These are phyloP conservation scores for Gonium pectorale DNA, from an alignment of 139 green algal species.

Conservation along the genomic window DNA sequence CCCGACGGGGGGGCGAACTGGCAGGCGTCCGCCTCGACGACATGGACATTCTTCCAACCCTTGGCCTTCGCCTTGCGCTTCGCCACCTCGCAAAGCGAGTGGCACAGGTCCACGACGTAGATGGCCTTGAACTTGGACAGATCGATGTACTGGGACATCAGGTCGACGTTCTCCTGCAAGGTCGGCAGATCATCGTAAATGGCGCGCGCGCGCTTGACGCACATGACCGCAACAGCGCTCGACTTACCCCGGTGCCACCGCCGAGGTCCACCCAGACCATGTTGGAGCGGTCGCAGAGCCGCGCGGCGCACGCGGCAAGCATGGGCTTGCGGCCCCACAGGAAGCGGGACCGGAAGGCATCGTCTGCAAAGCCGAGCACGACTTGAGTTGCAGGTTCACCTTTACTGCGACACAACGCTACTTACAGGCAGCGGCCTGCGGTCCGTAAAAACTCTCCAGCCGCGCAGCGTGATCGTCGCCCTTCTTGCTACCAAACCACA, in stretches of 20 bases:
- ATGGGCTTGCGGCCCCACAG: slow-evolving; percentile 94
- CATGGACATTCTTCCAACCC: slow-evolving; percentile 94
- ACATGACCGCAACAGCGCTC: neutral
- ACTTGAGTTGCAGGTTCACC: too few species aligned
- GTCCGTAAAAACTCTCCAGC: slow-evolving; percentile 89
- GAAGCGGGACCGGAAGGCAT: slow-evolving; percentile 94
- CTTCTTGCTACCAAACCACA: slow-evolving; percentile 87
- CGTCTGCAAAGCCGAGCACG: slow-evolving; percentile 93
- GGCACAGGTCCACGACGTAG: slow-evolving; percentile 97
- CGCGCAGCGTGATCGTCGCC: slow-evolving; percentile 81
- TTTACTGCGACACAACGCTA: neutral
- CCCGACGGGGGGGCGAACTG: slow-evolving; percentile 78
- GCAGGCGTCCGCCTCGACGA: slow-evolving; percentile 95
- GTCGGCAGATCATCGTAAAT: neutral
- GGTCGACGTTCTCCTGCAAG: slow-evolving; percentile 92
- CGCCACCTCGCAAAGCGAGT: slow-evolving; percentile 89
- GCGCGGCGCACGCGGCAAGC: slow-evolving; percentile 90
- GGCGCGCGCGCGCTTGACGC: neutral
- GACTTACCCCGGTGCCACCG: slow-evolving; percentile 88
- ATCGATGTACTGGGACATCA: slow-evolving; percentile 95
- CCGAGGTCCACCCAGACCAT: slow-evolving; percentile 96
- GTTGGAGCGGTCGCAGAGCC: slow-evolving; percentile 73
- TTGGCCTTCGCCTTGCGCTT: slow-evolving; percentile 82
- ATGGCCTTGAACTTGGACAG: slow-evolving; percentile 92
- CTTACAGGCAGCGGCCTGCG: slow-evolving; percentile 83